These are phyloP conservation scores for Coniella vitis DNA, from an alignment of 2,329 filamentous ascomycete species.

Conservation along the genomic window DNA sequence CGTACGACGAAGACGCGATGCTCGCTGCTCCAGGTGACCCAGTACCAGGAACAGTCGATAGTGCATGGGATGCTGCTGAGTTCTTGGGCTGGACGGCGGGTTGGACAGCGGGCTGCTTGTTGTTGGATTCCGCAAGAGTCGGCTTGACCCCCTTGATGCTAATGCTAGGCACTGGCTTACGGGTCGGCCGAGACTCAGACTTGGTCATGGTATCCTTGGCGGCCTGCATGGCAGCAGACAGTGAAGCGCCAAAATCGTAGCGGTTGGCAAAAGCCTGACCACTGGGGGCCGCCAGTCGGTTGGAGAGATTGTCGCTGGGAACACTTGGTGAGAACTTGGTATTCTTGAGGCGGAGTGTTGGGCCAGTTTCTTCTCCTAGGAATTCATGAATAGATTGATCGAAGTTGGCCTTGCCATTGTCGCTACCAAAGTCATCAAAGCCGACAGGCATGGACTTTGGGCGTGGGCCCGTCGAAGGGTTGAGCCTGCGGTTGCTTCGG, in stretches of 20 bases:
- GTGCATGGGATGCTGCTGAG: constrained; percentile 18
- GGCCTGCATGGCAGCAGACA: constrained; percentile 72
- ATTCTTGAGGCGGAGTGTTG: constrained; percentile 62
- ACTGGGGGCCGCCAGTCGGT: constrained; percentile 46
- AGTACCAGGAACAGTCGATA: constrained; percentile 33
- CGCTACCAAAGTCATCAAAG: constrained; percentile 62
- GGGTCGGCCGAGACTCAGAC: constrained; percentile 48
- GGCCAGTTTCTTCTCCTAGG: constrained; percentile 57
- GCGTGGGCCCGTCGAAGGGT: constrained; percentile 34
- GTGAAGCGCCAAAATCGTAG: constrained; percentile 93
- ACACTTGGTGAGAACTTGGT: constrained; percentile 57
- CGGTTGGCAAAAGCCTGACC: constrained; percentile 81
- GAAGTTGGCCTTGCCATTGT: constrained; percentile 51
- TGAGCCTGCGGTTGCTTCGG: constrained; percentile 55
- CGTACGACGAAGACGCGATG: constrained; percentile 84
- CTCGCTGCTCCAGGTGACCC: constrained; percentile 41
- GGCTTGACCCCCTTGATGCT: constrained; percentile 4
- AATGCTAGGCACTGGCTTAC: constrained; percentile 26
- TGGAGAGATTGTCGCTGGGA: constrained; percentile 54
- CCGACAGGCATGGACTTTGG: constrained; percentile 50
- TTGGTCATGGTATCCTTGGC: constrained; percentile 59
- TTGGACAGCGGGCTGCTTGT: no score
- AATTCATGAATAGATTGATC: constrained; percentile 55
- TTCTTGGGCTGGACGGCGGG: constrained; percentile 13
- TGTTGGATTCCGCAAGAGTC: no score